Conservation (phyloP, 1,284 basidiomycete genomes). For the Cutaneotrichosporon mucoides region DNA sequence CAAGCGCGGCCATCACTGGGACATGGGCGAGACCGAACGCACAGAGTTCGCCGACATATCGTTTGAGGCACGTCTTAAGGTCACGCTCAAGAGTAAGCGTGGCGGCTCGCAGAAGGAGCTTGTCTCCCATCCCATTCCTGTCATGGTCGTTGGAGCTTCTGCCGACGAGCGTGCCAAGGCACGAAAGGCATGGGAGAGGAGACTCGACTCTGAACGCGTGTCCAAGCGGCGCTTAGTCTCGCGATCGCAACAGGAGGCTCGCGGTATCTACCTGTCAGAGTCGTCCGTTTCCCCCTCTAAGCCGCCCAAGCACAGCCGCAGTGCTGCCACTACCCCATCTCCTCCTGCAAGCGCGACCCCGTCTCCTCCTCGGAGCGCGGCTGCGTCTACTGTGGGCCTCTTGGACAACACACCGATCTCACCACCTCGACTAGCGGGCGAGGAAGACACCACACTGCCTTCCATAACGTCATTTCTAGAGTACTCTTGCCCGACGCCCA, state of each 20-base stretch:
- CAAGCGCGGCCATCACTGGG: constrained; percentile 31
- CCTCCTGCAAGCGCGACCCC: neutral
- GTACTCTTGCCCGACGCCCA: neutral
- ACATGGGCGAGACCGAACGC: constrained; percentile 33
- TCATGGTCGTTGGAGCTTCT: constrained; percentile 2
- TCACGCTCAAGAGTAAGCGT: constrained; percentile 24
- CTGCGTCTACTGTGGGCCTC: too few relatives aligned
- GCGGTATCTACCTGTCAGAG: neutral
- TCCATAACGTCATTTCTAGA: too few relatives aligned
- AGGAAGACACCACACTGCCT: too few relatives aligned
- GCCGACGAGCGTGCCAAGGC: neutral
- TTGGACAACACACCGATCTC: too few relatives aligned
- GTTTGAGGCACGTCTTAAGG: constrained; percentile 30
- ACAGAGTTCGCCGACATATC: constrained; percentile 28
- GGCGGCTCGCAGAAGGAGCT: constrained; percentile 18
- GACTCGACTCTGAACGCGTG: neutral
- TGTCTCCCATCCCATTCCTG: neutral
- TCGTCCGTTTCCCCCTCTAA: too few relatives aligned
- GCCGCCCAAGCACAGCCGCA: too few relatives aligned
- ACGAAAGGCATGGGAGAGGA: neutral
- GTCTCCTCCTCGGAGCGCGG: neutral
- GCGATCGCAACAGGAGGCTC: neutral
- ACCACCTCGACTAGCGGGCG: too few relatives aligned
- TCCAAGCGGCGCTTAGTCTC: neutral
- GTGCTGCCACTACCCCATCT: too few relatives aligned